A percentile compares a stretch with the other conserved stretches of the same genome.
These are phyloP conservation scores for Sugiyamaella novakii DNA, from an alignment of 1,139 yeast genomes.

Conservation along the genomic window DNA sequence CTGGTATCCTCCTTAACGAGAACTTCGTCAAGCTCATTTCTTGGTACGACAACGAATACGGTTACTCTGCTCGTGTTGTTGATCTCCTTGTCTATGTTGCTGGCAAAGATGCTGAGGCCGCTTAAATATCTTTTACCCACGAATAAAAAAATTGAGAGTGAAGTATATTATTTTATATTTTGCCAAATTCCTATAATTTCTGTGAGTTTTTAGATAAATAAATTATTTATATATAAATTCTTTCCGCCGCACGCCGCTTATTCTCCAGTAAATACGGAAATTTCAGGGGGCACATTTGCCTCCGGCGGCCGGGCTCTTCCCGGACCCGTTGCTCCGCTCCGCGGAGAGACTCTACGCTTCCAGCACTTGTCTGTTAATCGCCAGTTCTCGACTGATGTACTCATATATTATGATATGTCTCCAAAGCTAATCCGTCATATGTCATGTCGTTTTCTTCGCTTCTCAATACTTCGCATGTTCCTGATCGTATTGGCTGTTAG, in stretches of 20 bases:
- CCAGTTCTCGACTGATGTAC: too few species aligned
- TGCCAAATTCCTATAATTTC: neutral
- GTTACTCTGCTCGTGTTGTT: constrained; percentile 90
- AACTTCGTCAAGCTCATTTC: constrained; percentile 82
- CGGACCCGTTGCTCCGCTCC: neutral
- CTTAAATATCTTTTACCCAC: constrained; percentile 2
- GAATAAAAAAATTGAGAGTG: too few species aligned
- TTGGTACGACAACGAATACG: constrained; percentile 91
- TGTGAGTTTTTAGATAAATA: constrained; percentile 1
- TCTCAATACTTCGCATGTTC: too few species aligned
- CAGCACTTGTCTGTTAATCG: too few species aligned
- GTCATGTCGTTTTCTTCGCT: too few species aligned
- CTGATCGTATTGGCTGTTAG: too few species aligned
- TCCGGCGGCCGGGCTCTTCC: neutral
- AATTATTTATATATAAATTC: constrained; percentile 3
- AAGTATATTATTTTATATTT: too few species aligned
- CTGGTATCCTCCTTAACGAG: constrained; percentile 81
- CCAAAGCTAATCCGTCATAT: too few species aligned
- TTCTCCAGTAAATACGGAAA: neutral
- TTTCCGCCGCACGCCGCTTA: neutral
- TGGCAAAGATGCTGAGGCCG: constrained; percentile 40
- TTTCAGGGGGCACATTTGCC: too few species aligned
- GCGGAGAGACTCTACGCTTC: too few species aligned
- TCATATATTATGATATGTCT: too few species aligned
- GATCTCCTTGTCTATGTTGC: constrained; percentile 80